A percentile compares a stretch with the other conserved stretches of the same genome.
phyloP scores from a whole-genome alignment of 176 grass and related monocot species.

The Juncus effusus region DNA sequence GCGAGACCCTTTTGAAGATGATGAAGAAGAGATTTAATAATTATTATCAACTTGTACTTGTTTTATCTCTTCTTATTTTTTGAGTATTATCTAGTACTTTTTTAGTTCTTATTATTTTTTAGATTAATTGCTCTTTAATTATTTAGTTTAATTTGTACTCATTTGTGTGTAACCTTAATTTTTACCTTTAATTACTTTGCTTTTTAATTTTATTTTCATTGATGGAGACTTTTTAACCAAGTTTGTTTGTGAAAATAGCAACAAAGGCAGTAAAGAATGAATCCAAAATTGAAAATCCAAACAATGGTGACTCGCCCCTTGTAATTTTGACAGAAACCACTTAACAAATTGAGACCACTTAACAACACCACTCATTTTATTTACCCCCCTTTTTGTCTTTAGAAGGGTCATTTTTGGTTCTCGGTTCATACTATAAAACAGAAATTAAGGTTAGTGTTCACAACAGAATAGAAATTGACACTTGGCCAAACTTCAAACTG shows the following conservation, averaged over 20 bases:
- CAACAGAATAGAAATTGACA: slow-evolving; percentile 12
- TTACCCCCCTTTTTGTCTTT: too few relatives aligned
- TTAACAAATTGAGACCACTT: too few relatives aligned
- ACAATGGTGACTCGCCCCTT: too few relatives aligned
- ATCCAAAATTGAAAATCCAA: too few relatives aligned
- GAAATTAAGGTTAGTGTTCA: slow-evolving; percentile 6
- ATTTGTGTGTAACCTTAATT: background rate
- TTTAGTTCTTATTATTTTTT: background rate
- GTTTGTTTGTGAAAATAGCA: too few relatives aligned
- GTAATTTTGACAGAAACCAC: too few relatives aligned
- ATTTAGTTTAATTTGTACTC: background rate
- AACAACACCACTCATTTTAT: too few relatives aligned
- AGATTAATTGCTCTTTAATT: background rate
- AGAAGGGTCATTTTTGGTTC: background rate
- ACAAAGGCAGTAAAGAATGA: too few relatives aligned
- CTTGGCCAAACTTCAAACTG: background rate
- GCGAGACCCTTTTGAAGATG: slow-evolving; percentile 89
- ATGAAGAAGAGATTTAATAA: slow-evolving; percentile 71
- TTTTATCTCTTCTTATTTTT: background rate
- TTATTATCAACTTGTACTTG: background rate
- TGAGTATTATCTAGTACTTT: background rate
- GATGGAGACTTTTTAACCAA: too few relatives aligned
- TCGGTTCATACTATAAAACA: slow-evolving; percentile 7
- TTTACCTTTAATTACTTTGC: too few relatives aligned
- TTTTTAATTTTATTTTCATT: too few relatives aligned